Evolutionary conservation across 306 rosid genomes (phyloP).

Genomic region (Macrotyloma uniflorum): DNA sequence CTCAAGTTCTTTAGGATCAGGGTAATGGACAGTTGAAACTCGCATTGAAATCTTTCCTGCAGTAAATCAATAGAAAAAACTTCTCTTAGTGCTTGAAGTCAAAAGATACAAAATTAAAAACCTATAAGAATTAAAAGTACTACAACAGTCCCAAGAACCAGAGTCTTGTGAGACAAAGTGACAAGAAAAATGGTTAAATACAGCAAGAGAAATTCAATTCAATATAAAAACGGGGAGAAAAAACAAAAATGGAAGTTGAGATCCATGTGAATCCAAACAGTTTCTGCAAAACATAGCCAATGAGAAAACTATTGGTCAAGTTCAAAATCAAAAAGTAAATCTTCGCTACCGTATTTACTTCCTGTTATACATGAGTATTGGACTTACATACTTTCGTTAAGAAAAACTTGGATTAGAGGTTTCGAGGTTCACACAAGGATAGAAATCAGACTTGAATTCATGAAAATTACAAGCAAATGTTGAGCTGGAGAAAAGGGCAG

Average conservation of each 20-base stretch:
- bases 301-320: neutral
- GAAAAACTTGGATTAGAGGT: neutral
- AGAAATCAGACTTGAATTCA: neutral
- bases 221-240: neutral
- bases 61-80: conserved; percentile 30
- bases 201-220: neutral
- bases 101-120: neutral
- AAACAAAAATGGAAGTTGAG: neutral
- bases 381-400: neutral
- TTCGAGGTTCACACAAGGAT: neutral
- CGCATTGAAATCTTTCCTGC: conserved; percentile 78
- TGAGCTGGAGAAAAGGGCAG: neutral
- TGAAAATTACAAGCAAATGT: neutral
- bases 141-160: neutral
- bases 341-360: neutral
- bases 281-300: neutral
- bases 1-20: conserved; percentile 68
- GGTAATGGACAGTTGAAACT: conserved; percentile 67
- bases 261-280: neutral
- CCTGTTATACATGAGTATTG: neutral
- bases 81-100: conserved; percentile 14
- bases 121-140: neutral
- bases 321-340: conserved; percentile 11
- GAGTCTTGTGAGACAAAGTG: neutral
- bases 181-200: neutral